These are phyloP conservation scores for Rhynchospora breviuscula DNA, from an alignment of 176 grass and related monocot genomes.

Conservation along the genomic window DNA sequence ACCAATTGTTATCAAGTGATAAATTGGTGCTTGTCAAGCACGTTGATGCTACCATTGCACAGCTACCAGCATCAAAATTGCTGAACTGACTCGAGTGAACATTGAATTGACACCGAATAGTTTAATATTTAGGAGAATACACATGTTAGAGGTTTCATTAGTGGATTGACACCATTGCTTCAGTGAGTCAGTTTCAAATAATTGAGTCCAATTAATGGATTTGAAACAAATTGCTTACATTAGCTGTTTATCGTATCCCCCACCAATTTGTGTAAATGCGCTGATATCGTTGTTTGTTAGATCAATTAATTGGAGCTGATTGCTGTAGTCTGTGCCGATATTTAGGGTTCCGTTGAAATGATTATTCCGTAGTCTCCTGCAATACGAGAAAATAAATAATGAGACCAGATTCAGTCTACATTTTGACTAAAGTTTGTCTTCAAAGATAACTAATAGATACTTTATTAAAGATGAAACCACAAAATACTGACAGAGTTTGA, in stretches of 20 bases:
- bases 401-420: neutral
- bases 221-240: conserved; percentile 38
- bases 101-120: neutral
- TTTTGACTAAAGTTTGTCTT: neutral
- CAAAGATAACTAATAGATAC: neutral
- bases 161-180: neutral
- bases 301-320: conserved; percentile 59
- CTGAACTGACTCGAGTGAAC: neutral
- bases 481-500: conserved; percentile 64
- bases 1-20: neutral
- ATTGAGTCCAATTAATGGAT: neutral
- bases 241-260: conserved; percentile 33
- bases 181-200: neutral
- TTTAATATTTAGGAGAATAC: neutral
- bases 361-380: conserved; percentile 61
- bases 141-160: neutral
- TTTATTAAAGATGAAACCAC: neutral
- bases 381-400: neutral
- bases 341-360: conserved; percentile 59
- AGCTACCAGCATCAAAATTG: neutral
- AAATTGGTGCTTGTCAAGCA: neutral
- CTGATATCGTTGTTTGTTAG: conserved; percentile 47
- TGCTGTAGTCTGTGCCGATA: conserved; percentile 38
- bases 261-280: conserved; percentile 12
- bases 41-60: neutral